Percentiles rank a stretch among this genome's conserved stretches.
Conservation (phyloP, 768 basidiomycete genomes). For the Pleurotus sapidus region DNA sequence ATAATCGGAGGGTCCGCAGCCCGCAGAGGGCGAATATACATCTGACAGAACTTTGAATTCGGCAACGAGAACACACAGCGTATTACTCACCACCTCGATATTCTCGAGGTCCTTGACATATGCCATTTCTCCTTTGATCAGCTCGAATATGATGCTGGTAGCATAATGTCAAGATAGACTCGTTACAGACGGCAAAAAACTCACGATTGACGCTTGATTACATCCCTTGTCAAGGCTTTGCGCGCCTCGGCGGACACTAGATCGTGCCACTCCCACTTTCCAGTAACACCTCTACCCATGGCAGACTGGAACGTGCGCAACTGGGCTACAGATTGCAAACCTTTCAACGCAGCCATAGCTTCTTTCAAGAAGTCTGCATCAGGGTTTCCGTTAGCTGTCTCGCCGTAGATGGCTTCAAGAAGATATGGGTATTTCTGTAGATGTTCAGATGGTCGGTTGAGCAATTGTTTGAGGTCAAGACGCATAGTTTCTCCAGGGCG, state of each 20-base stretch:
- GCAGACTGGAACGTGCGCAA: constrained; percentile 88
- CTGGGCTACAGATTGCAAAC: constrained; percentile 77
- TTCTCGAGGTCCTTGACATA: constrained; percentile 92
- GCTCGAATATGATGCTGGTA: constrained; percentile 82
- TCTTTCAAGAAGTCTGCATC: constrained; percentile 82
- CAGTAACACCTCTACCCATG: constrained; percentile 77
- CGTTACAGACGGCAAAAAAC: constrained; percentile 21
- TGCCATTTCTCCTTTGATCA: constrained; percentile 94
- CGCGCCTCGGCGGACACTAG: constrained; percentile 69
- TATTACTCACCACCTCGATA: constrained; percentile 62
- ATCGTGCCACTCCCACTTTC: constrained; percentile 91
- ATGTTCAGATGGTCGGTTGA: constrained; percentile 78
- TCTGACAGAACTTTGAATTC: constrained; percentile 36
- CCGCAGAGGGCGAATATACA: constrained; percentile 79
- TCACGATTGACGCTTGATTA: constrained; percentile 83
- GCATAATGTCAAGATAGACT: constrained; percentile 8
- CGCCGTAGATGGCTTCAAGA: constrained; percentile 82
- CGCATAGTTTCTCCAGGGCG: constrained; percentile 37
- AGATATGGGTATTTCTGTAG: constrained; percentile 82
- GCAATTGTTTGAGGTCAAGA: constrained; percentile 72
- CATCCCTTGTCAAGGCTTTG: constrained; percentile 62
- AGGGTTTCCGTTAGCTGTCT: constrained; percentile 77
- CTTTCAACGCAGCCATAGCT: constrained; percentile 82
- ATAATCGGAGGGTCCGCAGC: constrained; percentile 77
- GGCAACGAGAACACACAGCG: neutral